These are phyloP conservation scores for Ascochyta koolunga DNA, from an alignment of 2,329 filamentous ascomycete species.

Conservation along the genomic window DNA sequence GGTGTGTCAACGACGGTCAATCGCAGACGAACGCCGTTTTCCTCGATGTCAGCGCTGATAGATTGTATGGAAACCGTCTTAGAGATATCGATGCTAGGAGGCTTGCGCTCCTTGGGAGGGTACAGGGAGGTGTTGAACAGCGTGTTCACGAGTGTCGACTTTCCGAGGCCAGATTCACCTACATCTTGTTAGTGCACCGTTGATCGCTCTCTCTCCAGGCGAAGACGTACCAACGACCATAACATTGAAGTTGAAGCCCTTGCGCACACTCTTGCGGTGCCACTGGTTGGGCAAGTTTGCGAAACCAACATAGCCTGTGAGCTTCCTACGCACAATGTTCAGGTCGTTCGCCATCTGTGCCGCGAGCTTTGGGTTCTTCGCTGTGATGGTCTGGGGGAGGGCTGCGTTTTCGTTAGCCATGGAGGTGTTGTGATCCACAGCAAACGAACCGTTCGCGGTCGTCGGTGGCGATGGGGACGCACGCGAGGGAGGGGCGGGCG, in stretches of 20 bases:
- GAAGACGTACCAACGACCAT: conserved; percentile 94
- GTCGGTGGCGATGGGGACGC: conserved; percentile 55
- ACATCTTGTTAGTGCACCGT: conserved; percentile 24
- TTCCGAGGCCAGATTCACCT: conserved; percentile 99
- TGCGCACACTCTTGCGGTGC: conserved; percentile 99
- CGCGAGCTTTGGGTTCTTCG: conserved; percentile 67
- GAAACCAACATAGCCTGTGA: conserved; percentile 98
- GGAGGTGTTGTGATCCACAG: conserved; percentile 64
- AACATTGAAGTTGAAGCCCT: conserved; percentile 99
- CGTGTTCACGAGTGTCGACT: conserved; percentile 98
- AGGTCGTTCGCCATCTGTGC: conserved; percentile 60
- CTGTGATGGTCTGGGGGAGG: conserved; percentile 65
- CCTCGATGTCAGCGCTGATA: conserved; percentile 76
- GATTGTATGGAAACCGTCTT: conserved; percentile 70
- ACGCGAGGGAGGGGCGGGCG: conserved; percentile 52
- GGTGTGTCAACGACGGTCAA: conserved; percentile 97
- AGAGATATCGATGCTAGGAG: conserved; percentile 94
- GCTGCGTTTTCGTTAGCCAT: conserved; percentile 56
- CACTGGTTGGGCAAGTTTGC: conserved; percentile 99
- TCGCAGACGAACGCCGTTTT: conserved; percentile 95
- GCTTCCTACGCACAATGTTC: conserved; percentile 97
- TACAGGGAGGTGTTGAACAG: conserved; percentile 99
- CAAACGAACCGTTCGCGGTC: conserved; percentile 60
- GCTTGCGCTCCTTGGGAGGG: conserved; percentile 97
- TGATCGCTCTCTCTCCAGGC: background rate